These are phyloP conservation scores for Priceomyces haplophilus DNA, from an alignment of 805 yeast genomes.

Conservation along the genomic window DNA sequence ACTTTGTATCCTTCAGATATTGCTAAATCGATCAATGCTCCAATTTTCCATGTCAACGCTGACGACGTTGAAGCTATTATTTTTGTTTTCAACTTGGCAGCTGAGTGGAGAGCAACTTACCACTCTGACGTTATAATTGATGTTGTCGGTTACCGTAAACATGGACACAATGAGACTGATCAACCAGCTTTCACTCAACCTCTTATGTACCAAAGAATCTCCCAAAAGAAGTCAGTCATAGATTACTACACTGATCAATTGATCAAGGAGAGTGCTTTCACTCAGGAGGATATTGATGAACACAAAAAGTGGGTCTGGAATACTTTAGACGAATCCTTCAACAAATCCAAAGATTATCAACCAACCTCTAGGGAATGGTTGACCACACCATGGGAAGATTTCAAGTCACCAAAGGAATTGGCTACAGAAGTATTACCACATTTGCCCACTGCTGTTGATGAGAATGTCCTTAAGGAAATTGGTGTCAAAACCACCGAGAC, in stretches of 20 bases:
- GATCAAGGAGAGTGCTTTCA: conserved; percentile 82
- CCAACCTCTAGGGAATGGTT: conserved; percentile 97
- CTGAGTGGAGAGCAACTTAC: conserved; percentile 97
- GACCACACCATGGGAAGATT: conserved; percentile 98
- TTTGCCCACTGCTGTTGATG: conserved; percentile 89
- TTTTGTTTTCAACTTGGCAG: conserved; percentile 91
- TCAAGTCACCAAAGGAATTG: conserved; percentile 94
- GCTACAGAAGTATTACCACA: conserved; percentile 95
- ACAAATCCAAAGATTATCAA: conserved; percentile 81
- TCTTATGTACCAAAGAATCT: conserved; percentile 88
- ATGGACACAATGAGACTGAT: conserved; percentile 99
- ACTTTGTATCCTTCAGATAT: conserved; percentile 97
- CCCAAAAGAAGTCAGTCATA: conserved; percentile 83
- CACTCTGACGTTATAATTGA: conserved; percentile 95
- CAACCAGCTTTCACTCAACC: conserved; percentile 99
- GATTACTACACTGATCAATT: conserved; percentile 81
- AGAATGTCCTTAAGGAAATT: conserved; percentile 64
- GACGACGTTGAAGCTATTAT: conserved; percentile 95
- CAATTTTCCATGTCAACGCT: conserved; percentile 98
- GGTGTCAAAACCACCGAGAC: conserved; percentile 77
- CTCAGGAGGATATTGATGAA: conserved; percentile 86
- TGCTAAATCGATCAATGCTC: conserved; percentile 95
- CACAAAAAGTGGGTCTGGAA: conserved; percentile 99
- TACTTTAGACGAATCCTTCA: conserved; percentile 84
- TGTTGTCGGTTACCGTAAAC: conserved; percentile 96